Evolutionary conservation across 1,284 basidiomycete genomes (phyloP), one percentile per base, ranked within the genome.

Genomic region (Ganoderma sinense): DNA sequence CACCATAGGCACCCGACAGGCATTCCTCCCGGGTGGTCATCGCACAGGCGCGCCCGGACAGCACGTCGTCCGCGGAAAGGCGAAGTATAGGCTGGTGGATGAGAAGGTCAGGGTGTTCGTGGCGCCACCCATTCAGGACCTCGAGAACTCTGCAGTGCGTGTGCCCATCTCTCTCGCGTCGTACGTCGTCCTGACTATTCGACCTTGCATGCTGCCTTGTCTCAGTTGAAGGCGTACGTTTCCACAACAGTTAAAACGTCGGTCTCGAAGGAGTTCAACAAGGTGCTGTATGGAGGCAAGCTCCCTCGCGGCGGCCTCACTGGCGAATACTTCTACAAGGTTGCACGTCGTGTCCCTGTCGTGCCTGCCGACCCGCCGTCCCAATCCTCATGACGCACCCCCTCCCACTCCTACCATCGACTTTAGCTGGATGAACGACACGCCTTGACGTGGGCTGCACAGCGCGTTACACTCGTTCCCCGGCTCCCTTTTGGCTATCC

Each of bases 1-100:
- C 43, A 10, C 65, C 40, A 40, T 74, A 96, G 94, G 95, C 59
- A 96, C 92, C 23, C 84, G 95, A 58, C 94, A 96, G 79, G 91
- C 94, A 0, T 87, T 84, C 71, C 88, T 95, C 23, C 94, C 94
- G 14, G 92, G 93, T 73, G 93, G 93, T n/a, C 91, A 89, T 76
- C 89, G 95, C 59, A 97, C 95, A 1, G 95, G 95, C 71, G 92
- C 95, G 48, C 95, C 94, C 20, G 95, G 95, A 79, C 88, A 90
- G 79, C 93, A 95, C 81, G 90, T 95, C 62, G 82, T 94, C 40
- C 79, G 87, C 41, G 93, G 94, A 56, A 89, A 88, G 75, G 89
- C 90, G 20, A 94, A 94, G 78, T 97, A 95, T 78, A 85, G 91
- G 58, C 82, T 97, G 4, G 75, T 94, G 53, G 95, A 97, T 75